These are phyloP conservation scores for Mentha longifolia DNA, from an alignment of 257 asterid genomes.

Conservation along the genomic window DNA sequence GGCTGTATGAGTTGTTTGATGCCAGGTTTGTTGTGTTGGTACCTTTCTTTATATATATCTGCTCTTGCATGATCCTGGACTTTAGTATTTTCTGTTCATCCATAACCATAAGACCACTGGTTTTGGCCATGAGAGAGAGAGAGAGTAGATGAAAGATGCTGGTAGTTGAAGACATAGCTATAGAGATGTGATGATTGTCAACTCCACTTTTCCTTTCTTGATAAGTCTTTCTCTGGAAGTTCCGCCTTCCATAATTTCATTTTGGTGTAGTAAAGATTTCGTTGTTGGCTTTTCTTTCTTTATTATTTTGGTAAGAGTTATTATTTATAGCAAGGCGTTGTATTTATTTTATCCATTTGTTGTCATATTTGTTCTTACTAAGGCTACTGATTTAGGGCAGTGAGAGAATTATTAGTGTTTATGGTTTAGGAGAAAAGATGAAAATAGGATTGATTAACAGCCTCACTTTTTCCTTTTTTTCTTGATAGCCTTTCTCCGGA, in stretches of 20 bases:
- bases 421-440: conserved; percentile 1
- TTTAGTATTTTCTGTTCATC: background rate
- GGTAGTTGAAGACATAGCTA: conserved; percentile 1
- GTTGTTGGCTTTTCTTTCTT: background rate
- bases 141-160: background rate
- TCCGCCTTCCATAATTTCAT: background rate
- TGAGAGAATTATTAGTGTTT: conserved; percentile 5
- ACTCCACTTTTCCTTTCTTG: conserved; percentile 25
- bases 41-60: background rate
- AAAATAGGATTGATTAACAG: conserved; percentile 15
- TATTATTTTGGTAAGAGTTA: background rate
- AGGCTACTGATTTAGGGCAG: background rate
- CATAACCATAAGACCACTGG: background rate
- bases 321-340: background rate
- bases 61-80: conserved; percentile 17
- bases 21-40: background rate
- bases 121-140: conserved; percentile 10
- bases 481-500: conserved; percentile 35
- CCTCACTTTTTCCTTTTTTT: conserved; percentile 20
- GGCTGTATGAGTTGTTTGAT: background rate
- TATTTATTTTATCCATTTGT: background rate
- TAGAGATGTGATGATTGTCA: conserved; percentile 20
- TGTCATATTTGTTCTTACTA: background rate
- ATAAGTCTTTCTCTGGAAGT: conserved; percentile 29
- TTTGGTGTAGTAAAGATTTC: background rate